Conservation (phyloP, 768 basidiomycete genomes). For the Collybia mongolica region DNA sequence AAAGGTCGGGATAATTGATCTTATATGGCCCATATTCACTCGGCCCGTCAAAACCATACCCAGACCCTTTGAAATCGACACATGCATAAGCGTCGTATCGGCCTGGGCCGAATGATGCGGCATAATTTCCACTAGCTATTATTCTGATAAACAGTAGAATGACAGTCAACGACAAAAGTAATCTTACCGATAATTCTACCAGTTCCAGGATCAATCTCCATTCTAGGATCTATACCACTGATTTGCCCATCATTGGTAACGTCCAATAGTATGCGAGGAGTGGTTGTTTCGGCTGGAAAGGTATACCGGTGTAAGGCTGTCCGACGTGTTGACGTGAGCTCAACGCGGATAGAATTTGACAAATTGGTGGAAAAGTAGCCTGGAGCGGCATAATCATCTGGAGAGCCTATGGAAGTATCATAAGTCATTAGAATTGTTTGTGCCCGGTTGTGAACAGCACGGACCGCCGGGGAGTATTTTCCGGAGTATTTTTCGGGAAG, state of each 20-base stretch:
- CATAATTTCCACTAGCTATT: not conserved
- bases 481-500: slow-evolving; percentile 42
- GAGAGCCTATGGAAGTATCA: slow-evolving; percentile 35
- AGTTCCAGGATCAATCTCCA: slow-evolving; percentile 47
- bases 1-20: slow-evolving; percentile 44
- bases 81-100: slow-evolving; percentile 58
- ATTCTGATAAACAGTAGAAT: not conserved
- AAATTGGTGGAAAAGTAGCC: slow-evolving; percentile 67
- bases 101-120: slow-evolving; percentile 22
- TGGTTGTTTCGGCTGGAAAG: slow-evolving; percentile 42
- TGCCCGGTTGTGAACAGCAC: slow-evolving; percentile 1
- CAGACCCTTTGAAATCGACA: slow-evolving; percentile 57
- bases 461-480: slow-evolving; percentile 48
- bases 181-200: slow-evolving; percentile 24
- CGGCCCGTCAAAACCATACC: slow-evolving; percentile 41
- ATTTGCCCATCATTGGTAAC: slow-evolving; percentile 60
- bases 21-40: slow-evolving; percentile 56
- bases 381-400: slow-evolving; percentile 61
- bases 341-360: slow-evolving; percentile 56
- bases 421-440: not conserved
- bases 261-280: slow-evolving; percentile 58
- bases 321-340: slow-evolving; percentile 57
- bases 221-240: slow-evolving; percentile 46
- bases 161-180: not conserved
- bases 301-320: slow-evolving; percentile 61